Percentiles rank a stretch among this genome's conserved stretches.
These are phyloP conservation scores for Symbiodinium natans DNA, from an alignment of 73 alveolate species.

Conservation along the genomic window DNA sequence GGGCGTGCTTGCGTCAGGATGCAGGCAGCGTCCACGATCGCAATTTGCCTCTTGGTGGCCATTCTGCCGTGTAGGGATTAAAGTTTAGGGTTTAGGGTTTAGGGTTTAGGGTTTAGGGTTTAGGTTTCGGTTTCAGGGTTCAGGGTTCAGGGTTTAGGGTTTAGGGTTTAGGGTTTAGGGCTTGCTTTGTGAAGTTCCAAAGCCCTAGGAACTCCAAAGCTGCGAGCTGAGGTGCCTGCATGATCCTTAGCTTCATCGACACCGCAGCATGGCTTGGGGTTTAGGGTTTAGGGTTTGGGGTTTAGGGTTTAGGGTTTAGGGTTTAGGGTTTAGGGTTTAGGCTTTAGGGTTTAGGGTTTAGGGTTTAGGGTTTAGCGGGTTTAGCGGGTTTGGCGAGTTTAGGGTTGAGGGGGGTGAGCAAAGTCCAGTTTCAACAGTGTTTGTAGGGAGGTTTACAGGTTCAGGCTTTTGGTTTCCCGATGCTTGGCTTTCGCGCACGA, in stretches of 20 bases:
- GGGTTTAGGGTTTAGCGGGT: too few species aligned
- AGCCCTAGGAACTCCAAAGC: too few species aligned
- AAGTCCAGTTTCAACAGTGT: too few species aligned
- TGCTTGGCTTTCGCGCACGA: too few species aligned
- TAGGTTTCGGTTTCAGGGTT: neutral
- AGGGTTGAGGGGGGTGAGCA: too few species aligned
- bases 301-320: neutral
- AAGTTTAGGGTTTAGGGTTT: neutral
- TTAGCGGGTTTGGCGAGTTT: too few species aligned
- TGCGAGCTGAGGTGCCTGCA: conserved; percentile 14
- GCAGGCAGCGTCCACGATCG: conserved; percentile 58
- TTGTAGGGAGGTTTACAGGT: too few species aligned
- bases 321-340: too few species aligned
- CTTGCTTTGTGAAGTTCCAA: too few species aligned
- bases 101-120: neutral
- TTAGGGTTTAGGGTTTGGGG: neutral
- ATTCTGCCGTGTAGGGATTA: neutral
- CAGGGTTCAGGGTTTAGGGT: neutral
- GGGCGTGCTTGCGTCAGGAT: neutral
- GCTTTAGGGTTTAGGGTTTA: too few species aligned
- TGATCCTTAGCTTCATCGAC: conserved; percentile 51
- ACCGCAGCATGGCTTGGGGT: neutral
- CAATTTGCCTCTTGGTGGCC: conserved; percentile 28
- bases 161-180: too few species aligned
- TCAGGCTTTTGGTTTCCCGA: too few species aligned